Evolutionary conservation across 768 basidiomycete species (phyloP).

Genomic region (Scleroderma bovista): DNA sequence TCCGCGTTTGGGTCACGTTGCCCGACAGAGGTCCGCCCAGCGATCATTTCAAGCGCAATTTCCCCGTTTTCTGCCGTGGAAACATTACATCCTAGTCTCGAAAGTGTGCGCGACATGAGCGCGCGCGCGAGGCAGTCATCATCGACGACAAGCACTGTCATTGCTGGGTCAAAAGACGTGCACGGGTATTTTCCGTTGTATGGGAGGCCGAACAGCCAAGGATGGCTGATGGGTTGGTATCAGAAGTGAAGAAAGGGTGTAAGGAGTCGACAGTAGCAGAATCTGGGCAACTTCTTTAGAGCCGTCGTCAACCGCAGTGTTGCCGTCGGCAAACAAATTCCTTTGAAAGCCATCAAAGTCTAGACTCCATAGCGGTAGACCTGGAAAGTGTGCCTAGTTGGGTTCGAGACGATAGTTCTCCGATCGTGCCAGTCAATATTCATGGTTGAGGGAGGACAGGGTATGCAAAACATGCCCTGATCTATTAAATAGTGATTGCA

Average conservation of each 20-base stretch:
- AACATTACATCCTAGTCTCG: slow-evolving; percentile 75
- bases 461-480: slow-evolving; percentile 33
- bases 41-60: slow-evolving; percentile 65
- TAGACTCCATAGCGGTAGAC: background rate
- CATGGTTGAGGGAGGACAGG: slow-evolving; percentile 16
- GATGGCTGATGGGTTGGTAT: slow-evolving; percentile 1
- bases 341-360: background rate
- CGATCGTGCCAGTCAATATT: slow-evolving; percentile 39
- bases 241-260: slow-evolving; percentile 6
- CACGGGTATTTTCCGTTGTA: slow-evolving; percentile 7
- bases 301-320: slow-evolving; percentile 5
- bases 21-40: slow-evolving; percentile 31
- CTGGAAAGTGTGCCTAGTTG: slow-evolving; percentile 20
- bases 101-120: slow-evolving; percentile 74
- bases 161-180: slow-evolving; percentile 39
- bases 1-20: background rate
- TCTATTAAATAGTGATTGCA: slow-evolving; percentile 71
- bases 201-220: slow-evolving; percentile 7
- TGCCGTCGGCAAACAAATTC: background rate
- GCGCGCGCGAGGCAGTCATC: slow-evolving; percentile 77
- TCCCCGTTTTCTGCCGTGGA: slow-evolving; percentile 81
- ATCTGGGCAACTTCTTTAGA: background rate
- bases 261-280: slow-evolving; percentile 2
- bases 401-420: slow-evolving; percentile 37
- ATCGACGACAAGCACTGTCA: slow-evolving; percentile 76